Conservation (phyloP, 2,329 filamentous ascomycete species). For the Sordariomycetes sp. region DNA sequence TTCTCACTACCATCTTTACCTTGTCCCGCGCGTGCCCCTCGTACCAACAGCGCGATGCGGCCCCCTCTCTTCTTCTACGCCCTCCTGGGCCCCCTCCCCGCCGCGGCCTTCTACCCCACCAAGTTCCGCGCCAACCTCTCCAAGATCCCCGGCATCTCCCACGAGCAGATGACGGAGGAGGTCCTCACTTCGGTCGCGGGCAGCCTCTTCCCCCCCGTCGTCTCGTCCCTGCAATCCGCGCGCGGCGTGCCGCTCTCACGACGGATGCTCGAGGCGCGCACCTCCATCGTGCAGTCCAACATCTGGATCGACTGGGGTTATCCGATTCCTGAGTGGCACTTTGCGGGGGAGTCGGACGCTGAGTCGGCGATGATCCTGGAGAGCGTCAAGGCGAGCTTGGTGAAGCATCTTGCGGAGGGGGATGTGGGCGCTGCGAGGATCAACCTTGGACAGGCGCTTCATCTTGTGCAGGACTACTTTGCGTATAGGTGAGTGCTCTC, state of each 20-base stretch:
- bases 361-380: constrained; percentile 5
- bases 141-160: constrained; percentile 7
- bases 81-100: background rate
- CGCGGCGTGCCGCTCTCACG: constrained; percentile 4
- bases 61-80: background rate
- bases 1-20: background rate
- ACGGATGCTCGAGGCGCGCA: constrained; percentile 5
- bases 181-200: constrained; percentile 3
- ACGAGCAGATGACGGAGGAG: constrained; percentile 8
- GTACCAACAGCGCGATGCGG: background rate
- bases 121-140: constrained; percentile 7
- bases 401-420: constrained; percentile 3
- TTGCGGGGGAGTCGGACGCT: constrained; percentile 6
- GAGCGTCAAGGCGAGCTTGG: constrained; percentile 3
- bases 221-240: background rate
- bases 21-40: background rate
- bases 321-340: constrained; percentile 6
- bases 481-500: constrained; percentile 6
- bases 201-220: constrained; percentile 2
- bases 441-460: constrained; percentile 7
- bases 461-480: constrained; percentile 8
- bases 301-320: constrained; percentile 5
- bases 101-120: constrained; percentile 8
- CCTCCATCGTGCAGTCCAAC: constrained; percentile 5
- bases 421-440: constrained; percentile 3